Base-by-base conservation (phyloP, 2,329 filamentous ascomycete genomes). In the Fulvia fulva region DNA sequence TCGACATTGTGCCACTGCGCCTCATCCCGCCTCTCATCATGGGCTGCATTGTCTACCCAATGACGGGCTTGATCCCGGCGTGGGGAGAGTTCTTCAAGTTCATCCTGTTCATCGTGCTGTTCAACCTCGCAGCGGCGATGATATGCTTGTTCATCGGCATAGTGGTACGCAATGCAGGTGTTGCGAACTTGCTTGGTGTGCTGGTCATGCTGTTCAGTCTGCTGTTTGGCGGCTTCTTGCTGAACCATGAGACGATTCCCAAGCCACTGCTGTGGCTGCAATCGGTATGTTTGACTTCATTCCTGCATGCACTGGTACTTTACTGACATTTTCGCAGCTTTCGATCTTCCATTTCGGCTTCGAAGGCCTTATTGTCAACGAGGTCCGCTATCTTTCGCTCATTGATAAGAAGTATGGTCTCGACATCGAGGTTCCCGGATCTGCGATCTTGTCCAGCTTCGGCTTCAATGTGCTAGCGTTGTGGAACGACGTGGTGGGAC, bases 341-440 rank as follows among this genome's bases (percentile, higher is more conserved):
- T 97, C 92, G 1, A 99, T 99, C 63, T 99, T 99, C 82, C 94
- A 99, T 73, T 99, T 96, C 71, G 93, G 88, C 5, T 97, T 97
- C 68, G 94, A 99, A 79, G 89, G 90, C 1, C 83, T 99, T 14
- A 96, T 97, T 63, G 94, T 99, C 67, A 99, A 97, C 71, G 94
- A 99, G 77, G 95, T 97, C 49, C 87, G 91, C 25, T 90, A 91
- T 68, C 80, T 99, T 45, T 93, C 89, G 0, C 83, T 99, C 25
- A 85, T 95, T 44, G 94, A 99, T 73, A 88, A 94, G 74, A 95
- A 97, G 75, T 97, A 96, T 60, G 94, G 94, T 5, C 83, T 99
- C 5, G 91, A 97, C 69, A 99, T 99, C 63, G 93, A 94, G 53
- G 91, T 99, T 0, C 94, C 94, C 0, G 94, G 94, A 32, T 91